Evolutionary conservation across 768 basidiomycete genomes (phyloP).

Genomic region (Stropharia rugosoannulata): DNA sequence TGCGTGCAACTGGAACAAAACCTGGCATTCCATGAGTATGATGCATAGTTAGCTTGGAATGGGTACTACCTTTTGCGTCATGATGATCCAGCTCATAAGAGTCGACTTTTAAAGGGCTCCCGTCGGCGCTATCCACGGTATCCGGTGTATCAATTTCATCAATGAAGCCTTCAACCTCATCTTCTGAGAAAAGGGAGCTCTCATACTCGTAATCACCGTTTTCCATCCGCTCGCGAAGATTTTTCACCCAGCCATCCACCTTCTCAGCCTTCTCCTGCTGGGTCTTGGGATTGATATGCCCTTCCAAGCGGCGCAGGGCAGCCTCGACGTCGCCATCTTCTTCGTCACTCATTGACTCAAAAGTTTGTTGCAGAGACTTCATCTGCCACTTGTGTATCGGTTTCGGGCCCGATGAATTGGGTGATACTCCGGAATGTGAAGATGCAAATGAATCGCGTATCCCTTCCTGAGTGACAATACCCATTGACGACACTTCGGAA

Average conservation of each 20-base stretch:
- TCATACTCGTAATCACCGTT: conserved; percentile 65
- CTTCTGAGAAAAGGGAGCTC: conserved; percentile 53
- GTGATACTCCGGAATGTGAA: conserved; percentile 31
- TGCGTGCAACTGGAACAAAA: conserved; percentile 28
- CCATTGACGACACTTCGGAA: conserved; percentile 82
- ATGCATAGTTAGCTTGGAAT: conserved; percentile 27
- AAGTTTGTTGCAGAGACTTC: conserved; percentile 52
- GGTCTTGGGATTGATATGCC: conserved; percentile 74
- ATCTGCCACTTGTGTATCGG: conserved; percentile 81
- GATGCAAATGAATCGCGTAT: conserved; percentile 49
- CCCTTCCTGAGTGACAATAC: conserved; percentile 63
- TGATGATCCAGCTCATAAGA: conserved; percentile 2
- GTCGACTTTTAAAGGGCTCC: conserved; percentile 12
- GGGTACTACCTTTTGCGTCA: not conserved
- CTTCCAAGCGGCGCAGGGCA: conserved; percentile 79
- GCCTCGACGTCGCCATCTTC: conserved; percentile 84
- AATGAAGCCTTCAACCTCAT: conserved; percentile 26
- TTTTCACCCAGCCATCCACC: conserved; percentile 81
- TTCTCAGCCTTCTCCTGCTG: conserved; percentile 72
- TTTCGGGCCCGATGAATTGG: conserved; percentile 35
- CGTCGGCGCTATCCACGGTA: conserved; percentile 16
- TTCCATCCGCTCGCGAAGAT: conserved; percentile 64
- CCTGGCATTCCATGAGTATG: conserved; percentile 23
- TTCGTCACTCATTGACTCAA: conserved; percentile 74
- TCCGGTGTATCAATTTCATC: conserved; percentile 21